phyloP scores from a whole-genome alignment of 2,329 filamentous ascomycete genomes.

The Aspergillus glaucus region DNA sequence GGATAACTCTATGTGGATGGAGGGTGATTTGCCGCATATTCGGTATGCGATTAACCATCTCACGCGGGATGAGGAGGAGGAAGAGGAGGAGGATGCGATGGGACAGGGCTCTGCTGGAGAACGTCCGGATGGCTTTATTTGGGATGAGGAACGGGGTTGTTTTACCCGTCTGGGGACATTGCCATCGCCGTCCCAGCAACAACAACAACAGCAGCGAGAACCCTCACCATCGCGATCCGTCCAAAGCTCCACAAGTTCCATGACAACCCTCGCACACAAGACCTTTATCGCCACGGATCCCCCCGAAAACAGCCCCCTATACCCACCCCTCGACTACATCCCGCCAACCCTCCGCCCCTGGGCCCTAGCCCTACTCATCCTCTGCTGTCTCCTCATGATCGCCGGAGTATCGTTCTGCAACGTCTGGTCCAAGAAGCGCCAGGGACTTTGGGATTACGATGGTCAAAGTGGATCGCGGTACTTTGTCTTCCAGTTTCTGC shows the following conservation, averaged over 20 bases:
- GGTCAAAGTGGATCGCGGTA: slow-evolving; percentile 67
- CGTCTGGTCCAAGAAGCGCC: slow-evolving; percentile 56
- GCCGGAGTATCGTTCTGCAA: slow-evolving; percentile 66
- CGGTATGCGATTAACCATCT: slow-evolving; percentile 84
- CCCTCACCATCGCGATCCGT: slow-evolving; percentile 3
- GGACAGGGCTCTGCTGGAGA: slow-evolving; percentile 45
- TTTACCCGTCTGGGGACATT: slow-evolving; percentile 21
- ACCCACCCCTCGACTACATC: slow-evolving; percentile 59
- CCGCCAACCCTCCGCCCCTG: slow-evolving; percentile 64
- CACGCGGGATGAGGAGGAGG: slow-evolving; percentile 64
- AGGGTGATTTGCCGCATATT: slow-evolving; percentile 78
- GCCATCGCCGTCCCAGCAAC: slow-evolving; percentile 23
- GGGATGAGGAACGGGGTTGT: slow-evolving; percentile 42
- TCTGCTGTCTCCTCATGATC: slow-evolving; percentile 63
- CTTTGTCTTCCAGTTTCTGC: slow-evolving; percentile 80
- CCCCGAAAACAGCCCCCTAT: slow-evolving; percentile 37
- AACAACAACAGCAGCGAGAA: slow-evolving; percentile 28
- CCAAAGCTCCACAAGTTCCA: slow-evolving; percentile 11
- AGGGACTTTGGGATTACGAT: slow-evolving; percentile 63
- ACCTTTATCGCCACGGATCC: slow-evolving; percentile 45
- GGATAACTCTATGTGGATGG: neutral
- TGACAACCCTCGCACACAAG: slow-evolving; percentile 22
- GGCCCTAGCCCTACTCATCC: slow-evolving; percentile 56
- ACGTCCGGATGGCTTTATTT: slow-evolving; percentile 48
- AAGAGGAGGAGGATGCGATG: slow-evolving; percentile 7